Evolutionary conservation across 2,329 filamentous ascomycete species (phyloP).

Genomic region (Pseudogymnoascus sp.): DNA sequence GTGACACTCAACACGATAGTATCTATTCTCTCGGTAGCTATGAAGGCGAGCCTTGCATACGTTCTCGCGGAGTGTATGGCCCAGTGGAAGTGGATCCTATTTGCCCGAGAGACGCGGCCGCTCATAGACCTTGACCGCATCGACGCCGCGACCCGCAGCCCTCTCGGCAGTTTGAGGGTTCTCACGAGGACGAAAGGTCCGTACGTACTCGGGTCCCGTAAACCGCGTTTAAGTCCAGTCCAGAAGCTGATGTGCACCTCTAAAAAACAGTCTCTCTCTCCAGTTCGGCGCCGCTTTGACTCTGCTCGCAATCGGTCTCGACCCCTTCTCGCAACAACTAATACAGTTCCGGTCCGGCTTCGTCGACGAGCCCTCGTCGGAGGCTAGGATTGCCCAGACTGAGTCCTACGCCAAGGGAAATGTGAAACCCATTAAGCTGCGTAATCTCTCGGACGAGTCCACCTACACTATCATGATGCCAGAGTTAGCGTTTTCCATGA

Average conservation of each 20-base stretch:
- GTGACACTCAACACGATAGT: not conserved
- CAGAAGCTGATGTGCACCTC: not conserved
- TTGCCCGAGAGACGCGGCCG: not conserved
- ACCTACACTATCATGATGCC: too few species aligned
- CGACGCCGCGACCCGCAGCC: not conserved
- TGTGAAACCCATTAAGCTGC: too few species aligned
- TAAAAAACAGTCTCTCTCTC: not conserved
- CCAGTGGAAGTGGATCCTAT: not conserved
- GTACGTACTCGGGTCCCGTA: not conserved
- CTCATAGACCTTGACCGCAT: not conserved
- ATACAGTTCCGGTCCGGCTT: not conserved
- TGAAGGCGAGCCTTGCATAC: not conserved
- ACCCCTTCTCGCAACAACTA: not conserved
- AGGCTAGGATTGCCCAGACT: too few species aligned
- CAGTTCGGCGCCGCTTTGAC: not conserved
- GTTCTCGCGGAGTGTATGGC: not conserved
- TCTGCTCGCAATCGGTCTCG: not conserved
- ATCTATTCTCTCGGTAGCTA: not conserved
- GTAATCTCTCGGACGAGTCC: too few species aligned
- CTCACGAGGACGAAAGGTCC: not conserved
- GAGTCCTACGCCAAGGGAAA: too few species aligned
- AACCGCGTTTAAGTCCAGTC: not conserved
- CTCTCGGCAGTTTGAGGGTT: not conserved
- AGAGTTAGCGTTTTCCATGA: not conserved
- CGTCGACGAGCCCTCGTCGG: not conserved